Evolutionary conservation across 2,329 filamentous ascomycete species (phyloP), one percentile per base, ranked within the genome.

Genomic region (Mycosphaerella arachidis): DNA sequence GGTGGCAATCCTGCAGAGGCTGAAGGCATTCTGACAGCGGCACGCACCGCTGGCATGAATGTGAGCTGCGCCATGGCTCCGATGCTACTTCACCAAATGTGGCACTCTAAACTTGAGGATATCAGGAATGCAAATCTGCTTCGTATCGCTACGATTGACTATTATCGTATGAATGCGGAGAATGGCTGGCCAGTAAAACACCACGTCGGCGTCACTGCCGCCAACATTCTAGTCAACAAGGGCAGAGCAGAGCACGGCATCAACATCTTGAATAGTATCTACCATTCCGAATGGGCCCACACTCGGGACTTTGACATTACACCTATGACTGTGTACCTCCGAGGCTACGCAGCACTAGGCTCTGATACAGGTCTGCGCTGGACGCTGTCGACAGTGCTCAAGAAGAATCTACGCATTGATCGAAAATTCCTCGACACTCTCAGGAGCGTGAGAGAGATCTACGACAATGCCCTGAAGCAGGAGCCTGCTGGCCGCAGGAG

Each of bases 261-360:
- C 31, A 64, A 67, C 30, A 56, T 75, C 3, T 67, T 75, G 18
- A 61, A 62, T 24, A 64, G 59, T 12, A 67, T 75, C 20, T 66
- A 62, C 51, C 45, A 61, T 1, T 70, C 70, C 3, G 50, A 64
- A 7, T 70, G 64, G 65, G 61, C 62, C 12, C 18, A 58, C 1
- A 30, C 65, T 27, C 55, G 58, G 9, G 64, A 67, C 1, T 57
- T 73, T 20, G 67, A 72, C 53, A 70, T 72, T 48, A 66, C 62
- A 8, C 67, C 67, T 33, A 68, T 74, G 67, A 69, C 68, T 2
- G 67, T 74, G 16, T 71, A 68, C 43, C 46, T 75, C 16, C 63
- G 70, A 51, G 72, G 66, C 33, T 73, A 71, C 57, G 61, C 58
- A 20, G 60, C 59, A 9, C 31, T 68, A 27, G 30, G 30, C 29